Percentiles rank a stretch among this genome's conserved stretches.
These are phyloP conservation scores for Spergularia marina DNA, from an alignment of 148 eudicot genomes.

Conservation along the genomic window DNA sequence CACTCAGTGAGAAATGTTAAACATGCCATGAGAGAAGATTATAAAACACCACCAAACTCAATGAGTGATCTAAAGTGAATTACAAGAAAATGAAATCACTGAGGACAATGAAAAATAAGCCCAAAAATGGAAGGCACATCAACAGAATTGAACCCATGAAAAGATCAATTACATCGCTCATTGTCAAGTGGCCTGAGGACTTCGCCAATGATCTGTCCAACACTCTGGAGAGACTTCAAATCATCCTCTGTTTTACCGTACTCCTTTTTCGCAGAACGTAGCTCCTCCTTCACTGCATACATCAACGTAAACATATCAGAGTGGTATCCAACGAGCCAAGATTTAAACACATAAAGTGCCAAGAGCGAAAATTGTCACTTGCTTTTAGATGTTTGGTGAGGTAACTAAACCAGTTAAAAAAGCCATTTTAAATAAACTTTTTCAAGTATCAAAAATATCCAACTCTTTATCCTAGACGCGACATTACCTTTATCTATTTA, in stretches of 20 bases:
- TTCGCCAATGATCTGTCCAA: slow-evolving; percentile 99
- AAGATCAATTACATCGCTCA: slow-evolving; percentile 68
- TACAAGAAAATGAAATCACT: neutral
- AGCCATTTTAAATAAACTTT: too few species aligned
- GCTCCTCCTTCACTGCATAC: slow-evolving; percentile 64
- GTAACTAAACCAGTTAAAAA: neutral
- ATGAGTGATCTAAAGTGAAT: neutral
- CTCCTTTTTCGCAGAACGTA: slow-evolving; percentile 77
- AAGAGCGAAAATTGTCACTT: neutral
- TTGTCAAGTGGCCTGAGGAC: slow-evolving; percentile 96
- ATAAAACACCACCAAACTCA: neutral
- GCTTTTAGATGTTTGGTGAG: neutral
- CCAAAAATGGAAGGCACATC: neutral
- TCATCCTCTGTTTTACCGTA: slow-evolving; percentile 93
- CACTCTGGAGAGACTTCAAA: slow-evolving; percentile 96
- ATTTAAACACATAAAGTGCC: neutral
- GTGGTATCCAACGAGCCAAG: neutral
- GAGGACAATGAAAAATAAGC: neutral
- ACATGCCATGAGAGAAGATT: neutral
- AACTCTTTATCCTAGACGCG: neutral
- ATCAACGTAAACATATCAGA: slow-evolving; percentile 15
- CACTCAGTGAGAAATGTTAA: slow-evolving; percentile 5
- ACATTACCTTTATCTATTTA: neutral
- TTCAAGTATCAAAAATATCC: too few species aligned
- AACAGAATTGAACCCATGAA: slow-evolving; percentile 15